Evolutionary conservation across 257 asterid genomes (phyloP), one percentile per base, ranked within the genome.

Genomic region (Sherardia arvensis): DNA sequence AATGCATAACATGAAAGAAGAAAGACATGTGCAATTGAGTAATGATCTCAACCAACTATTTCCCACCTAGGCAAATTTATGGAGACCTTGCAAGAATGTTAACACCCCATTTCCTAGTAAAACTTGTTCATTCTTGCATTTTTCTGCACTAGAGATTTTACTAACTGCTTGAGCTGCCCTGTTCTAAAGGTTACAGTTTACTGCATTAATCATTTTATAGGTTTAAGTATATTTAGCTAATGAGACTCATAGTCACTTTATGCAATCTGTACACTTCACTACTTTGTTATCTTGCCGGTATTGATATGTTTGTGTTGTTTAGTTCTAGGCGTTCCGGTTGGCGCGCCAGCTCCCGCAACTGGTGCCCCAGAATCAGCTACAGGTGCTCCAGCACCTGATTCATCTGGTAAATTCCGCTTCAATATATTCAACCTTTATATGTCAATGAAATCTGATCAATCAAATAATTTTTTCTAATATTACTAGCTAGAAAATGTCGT

Each of bases 261-360:
- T n/a, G n/a, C n/a, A n/a, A n/a, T n/a, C n/a, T n/a, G n/a, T n/a
- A n/a, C n/a, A n/a, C n/a, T n/a, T n/a, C n/a, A 34, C 10, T 34
- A 34, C 2, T 12, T 34, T 34, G 43, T 34, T 34, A 2, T 34
- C 2, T 34, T 10, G 47, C 12, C 12, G 18, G 17, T 38, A 15
- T 43, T 14, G 51, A 43, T 43, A 9, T 34, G 43, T 34, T 6
- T 34, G 12, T 15, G 4, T 22, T 49, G 12, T 22, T 53, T 22
- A 85, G 93, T 67, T 17, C 27, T 76, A 45, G 93, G 93, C n/a
- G 62, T 78, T 40, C 89, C 93, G 1, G 74, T 83, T 1, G 78
- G 73, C 53, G 78, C 69, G 69, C 79, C 76, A 7, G 15, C 77
- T 28, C 40, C 36, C 18, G 53, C 36, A 17, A 23, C 49, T 1